Base-by-base conservation (phyloP, 192 early-diverging fungal species). In the Phycomyces blakesleeanus region DNA sequence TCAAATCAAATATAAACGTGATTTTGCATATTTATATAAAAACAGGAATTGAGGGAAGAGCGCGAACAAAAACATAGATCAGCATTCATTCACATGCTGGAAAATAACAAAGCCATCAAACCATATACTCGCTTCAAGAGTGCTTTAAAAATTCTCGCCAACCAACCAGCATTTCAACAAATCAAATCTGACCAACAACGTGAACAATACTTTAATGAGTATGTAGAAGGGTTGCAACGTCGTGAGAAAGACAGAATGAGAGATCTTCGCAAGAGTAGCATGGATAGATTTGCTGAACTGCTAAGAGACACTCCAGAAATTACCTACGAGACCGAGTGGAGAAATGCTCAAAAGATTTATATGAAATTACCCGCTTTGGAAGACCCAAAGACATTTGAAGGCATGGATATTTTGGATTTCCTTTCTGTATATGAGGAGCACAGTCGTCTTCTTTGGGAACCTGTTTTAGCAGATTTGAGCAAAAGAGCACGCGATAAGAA, bases 361-460 rank as follows among this genome's bases (percentile, higher is more conserved):
- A 72, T 64, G 11, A 68, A 76, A 10, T 73, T 65, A 12, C 80
- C 77, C 5, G 87, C 84, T 38, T 88, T 78, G 61, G 67, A 66
- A 20, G 63, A 76, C 41, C 64, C 65, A 26, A 66, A 73, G 7
- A 50, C 68, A 12, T 78, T 91, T 29, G 78, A 84, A 41, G 81
- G 84, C 5, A 82, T 98, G 80, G 90, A 88, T 52, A 78, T 89
- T 62, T 75, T 91, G 22, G 95, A 97, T 64, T 85, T 92, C 59
- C 75, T 97, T 52, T 76, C 85, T 6, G 86, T 85, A 0, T 98
- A 85, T 81, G 93, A 95, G 55, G 83, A 88, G 8, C 88, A 91
- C 56, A 57, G 86, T 89, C 54, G 83, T 85, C 54, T 64, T 62
- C 1, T 78, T 86, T 27, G 91, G 95, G 56, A 62, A 69, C 2